These are phyloP conservation scores for Phytophthora pinifolia DNA, from an alignment of 352 stramenopile genomes.

Conservation along the genomic window DNA sequence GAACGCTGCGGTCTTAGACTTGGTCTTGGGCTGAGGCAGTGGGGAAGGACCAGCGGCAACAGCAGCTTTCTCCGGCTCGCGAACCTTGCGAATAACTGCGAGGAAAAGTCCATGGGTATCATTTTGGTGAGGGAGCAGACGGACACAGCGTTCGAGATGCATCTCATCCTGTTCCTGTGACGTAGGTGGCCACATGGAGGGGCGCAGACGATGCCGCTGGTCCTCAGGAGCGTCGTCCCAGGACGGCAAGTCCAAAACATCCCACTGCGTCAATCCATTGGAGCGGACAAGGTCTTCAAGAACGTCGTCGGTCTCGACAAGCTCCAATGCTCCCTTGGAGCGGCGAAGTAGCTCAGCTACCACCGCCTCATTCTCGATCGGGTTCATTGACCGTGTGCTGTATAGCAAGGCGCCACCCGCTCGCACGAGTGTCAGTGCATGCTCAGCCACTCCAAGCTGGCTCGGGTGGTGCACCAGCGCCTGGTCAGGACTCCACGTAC, in stretches of 20 bases:
- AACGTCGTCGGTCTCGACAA: slow-evolving; percentile 49
- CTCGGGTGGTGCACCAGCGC: slow-evolving; percentile 54
- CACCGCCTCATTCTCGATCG: slow-evolving; percentile 84
- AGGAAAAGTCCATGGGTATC: slow-evolving; percentile 98
- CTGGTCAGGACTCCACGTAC: slow-evolving; percentile 62
- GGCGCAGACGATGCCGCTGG: slow-evolving; percentile 53
- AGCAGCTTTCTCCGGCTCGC: slow-evolving; percentile 16
- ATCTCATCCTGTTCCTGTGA: slow-evolving; percentile 49
- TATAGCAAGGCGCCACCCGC: slow-evolving; percentile 66
- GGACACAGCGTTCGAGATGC: slow-evolving; percentile 91
- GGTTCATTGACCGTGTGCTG: slow-evolving; percentile 79
- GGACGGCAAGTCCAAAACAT: slow-evolving; percentile 58
- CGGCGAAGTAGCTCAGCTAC: slow-evolving; percentile 70
- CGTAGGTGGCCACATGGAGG: slow-evolving; percentile 85
- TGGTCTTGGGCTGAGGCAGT: slow-evolving; percentile 24
- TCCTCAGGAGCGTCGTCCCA: slow-evolving; percentile 58
- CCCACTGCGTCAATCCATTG: slow-evolving; percentile 48
- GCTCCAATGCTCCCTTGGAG: slow-evolving; percentile 55
- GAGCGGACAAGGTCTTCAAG: slow-evolving; percentile 43
- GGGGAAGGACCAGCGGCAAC: slow-evolving; percentile 41
- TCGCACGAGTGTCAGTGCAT: slow-evolving; percentile 50
- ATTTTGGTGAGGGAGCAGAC: slow-evolving; percentile 97
- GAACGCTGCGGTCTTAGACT: slow-evolving; percentile 15
- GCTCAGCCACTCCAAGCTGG: slow-evolving; percentile 82
- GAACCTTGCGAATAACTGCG: slow-evolving; percentile 91